Evolutionary conservation across 768 basidiomycete species (phyloP).

Genomic region (Mycena belliarum): DNA sequence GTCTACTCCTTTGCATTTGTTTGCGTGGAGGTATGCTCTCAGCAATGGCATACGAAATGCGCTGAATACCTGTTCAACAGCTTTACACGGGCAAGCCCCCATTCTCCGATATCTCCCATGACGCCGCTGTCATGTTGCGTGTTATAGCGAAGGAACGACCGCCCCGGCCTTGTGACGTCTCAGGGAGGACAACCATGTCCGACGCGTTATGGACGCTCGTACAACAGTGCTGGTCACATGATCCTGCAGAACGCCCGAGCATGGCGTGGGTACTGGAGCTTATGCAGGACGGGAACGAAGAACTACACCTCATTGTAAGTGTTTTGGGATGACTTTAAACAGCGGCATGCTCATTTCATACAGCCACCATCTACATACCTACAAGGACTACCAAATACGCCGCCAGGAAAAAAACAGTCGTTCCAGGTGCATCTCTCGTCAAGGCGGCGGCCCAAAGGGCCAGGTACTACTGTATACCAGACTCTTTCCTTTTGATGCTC

Average conservation of each 20-base stretch:
- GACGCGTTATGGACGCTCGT: slow-evolving; percentile 21
- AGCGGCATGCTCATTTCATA: background rate
- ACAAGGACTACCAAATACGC: slow-evolving; percentile 1
- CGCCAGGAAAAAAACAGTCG: slow-evolving; percentile 4
- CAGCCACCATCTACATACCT: slow-evolving; percentile 1
- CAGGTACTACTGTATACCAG: slow-evolving; percentile 7
- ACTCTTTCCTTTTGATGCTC: slow-evolving; percentile 13
- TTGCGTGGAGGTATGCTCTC: slow-evolving; percentile 24
- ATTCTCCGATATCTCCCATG: slow-evolving; percentile 22
- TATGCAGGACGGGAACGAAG: slow-evolving; percentile 16
- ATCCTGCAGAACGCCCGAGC: slow-evolving; percentile 15
- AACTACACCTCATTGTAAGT: slow-evolving; percentile 3
- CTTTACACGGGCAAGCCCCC: slow-evolving; percentile 24
- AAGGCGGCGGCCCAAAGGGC: slow-evolving; percentile 12
- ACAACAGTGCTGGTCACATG: slow-evolving; percentile 21
- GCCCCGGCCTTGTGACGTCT: slow-evolving; percentile 14
- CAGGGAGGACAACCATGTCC: slow-evolving; percentile 10
- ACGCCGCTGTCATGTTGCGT: slow-evolving; percentile 23
- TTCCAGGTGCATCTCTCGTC: slow-evolving; percentile 8
- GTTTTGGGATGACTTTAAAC: background rate
- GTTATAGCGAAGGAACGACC: slow-evolving; percentile 24
- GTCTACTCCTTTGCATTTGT: slow-evolving; percentile 27
- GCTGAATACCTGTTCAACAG: background rate
- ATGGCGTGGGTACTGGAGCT: slow-evolving; percentile 20
- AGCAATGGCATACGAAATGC: background rate